phyloP scores from a whole-genome alignment of 2,329 filamentous ascomycete species.

The Epichloe typhina region DNA sequence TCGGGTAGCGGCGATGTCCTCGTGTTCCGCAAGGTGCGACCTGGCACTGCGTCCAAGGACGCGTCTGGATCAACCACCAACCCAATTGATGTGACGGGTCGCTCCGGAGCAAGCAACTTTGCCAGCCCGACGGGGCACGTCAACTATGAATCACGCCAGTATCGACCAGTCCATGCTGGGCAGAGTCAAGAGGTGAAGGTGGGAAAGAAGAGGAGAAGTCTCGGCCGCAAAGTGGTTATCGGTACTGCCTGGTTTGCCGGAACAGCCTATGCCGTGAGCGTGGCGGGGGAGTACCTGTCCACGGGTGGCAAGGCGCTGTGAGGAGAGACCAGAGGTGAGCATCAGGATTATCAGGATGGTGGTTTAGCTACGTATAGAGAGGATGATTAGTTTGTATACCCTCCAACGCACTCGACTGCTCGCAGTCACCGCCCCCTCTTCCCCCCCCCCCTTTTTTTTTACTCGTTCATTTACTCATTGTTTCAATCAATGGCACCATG shows the following conservation, averaged over 20 bases:
- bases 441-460: too few relatives aligned
- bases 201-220: slow-evolving; percentile 28
- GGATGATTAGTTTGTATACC: slow-evolving; percentile 3
- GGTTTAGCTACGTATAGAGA: background rate
- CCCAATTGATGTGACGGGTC: slow-evolving; percentile 44
- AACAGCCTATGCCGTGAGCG: slow-evolving; percentile 43
- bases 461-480: background rate
- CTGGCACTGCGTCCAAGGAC: slow-evolving; percentile 8
- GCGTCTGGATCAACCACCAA: slow-evolving; percentile 26
- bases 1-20: slow-evolving; percentile 50
- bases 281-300: slow-evolving; percentile 43
- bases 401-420: background rate
- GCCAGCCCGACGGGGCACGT: slow-evolving; percentile 54
- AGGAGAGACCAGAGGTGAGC: background rate
- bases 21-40: slow-evolving; percentile 48
- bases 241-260: slow-evolving; percentile 43
- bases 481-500: background rate
- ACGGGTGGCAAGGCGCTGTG: slow-evolving; percentile 24
- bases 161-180: slow-evolving; percentile 24
- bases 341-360: background rate
- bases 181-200: slow-evolving; percentile 7
- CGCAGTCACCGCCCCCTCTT: background rate
- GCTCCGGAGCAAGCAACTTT: slow-evolving; percentile 39
- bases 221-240: slow-evolving; percentile 35
- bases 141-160: slow-evolving; percentile 38